Conservation (phyloP, 768 basidiomycete species). For the Pleurotus pulmonarius region DNA sequence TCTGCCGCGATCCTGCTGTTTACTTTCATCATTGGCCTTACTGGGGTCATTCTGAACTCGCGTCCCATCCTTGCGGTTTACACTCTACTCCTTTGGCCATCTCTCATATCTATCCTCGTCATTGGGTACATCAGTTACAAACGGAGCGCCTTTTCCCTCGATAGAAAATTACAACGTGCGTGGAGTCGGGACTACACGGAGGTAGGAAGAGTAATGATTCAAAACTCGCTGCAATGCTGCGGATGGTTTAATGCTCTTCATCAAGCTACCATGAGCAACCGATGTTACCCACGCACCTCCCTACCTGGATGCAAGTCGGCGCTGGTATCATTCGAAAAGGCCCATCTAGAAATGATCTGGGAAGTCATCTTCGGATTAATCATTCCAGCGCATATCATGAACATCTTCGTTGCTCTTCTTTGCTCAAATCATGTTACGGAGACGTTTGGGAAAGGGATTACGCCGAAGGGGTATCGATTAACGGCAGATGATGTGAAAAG, state of each 20-base stretch:
- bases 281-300: constrained; percentile 58
- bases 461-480: constrained; percentile 56
- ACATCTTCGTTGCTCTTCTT: constrained; percentile 56
- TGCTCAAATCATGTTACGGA: constrained; percentile 65
- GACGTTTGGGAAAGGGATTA: constrained; percentile 63
- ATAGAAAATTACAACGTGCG: constrained; percentile 61
- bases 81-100: constrained; percentile 65
- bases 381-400: constrained; percentile 56
- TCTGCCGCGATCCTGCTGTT: constrained; percentile 54
- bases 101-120: constrained; percentile 49
- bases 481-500: constrained; percentile 40
- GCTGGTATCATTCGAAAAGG: constrained; percentile 51
- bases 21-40: constrained; percentile 55
- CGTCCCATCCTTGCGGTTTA: constrained; percentile 67
- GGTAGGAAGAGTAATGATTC: constrained; percentile 50
- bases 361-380: constrained; percentile 44
- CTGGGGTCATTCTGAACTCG: constrained; percentile 61
- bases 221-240: constrained; percentile 62
- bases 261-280: constrained; percentile 50
- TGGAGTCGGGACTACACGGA: constrained; percentile 66
- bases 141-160: constrained; percentile 54
- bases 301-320: constrained; percentile 67
- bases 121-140: constrained; percentile 67
- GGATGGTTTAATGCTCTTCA: constrained; percentile 62
- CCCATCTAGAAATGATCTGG: constrained; percentile 44